These are phyloP conservation scores for Leccinum solheimii DNA, from an alignment of 1,284 basidiomycete species.

Conservation along the genomic window DNA sequence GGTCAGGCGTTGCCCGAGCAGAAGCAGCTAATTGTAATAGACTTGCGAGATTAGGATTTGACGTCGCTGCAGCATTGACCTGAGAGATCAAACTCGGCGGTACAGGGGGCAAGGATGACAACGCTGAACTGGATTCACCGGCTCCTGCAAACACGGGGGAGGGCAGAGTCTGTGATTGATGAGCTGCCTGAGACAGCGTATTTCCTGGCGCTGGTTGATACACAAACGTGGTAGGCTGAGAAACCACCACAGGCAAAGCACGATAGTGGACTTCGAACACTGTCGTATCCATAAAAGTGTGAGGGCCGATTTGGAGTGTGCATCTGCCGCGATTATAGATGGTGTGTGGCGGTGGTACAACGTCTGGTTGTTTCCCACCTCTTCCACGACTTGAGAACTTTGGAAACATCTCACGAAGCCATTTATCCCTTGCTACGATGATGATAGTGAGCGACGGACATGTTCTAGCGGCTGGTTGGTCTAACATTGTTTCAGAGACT, in stretches of 20 bases:
- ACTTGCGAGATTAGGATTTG: slow-evolving; percentile 63
- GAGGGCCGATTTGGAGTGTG: slow-evolving; percentile 70
- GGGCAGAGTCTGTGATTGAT: slow-evolving; percentile 10
- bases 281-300: slow-evolving; percentile 60
- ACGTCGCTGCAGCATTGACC: slow-evolving; percentile 63
- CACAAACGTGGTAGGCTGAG: slow-evolving; percentile 29
- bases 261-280: slow-evolving; percentile 68
- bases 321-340: slow-evolving; percentile 63
- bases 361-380: slow-evolving; percentile 50
- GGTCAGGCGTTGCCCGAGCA: slow-evolving; percentile 57
- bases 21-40: slow-evolving; percentile 60
- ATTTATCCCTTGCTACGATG: slow-evolving; percentile 61
- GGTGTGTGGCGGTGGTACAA: slow-evolving; percentile 61
- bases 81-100: slow-evolving; percentile 57
- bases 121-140: slow-evolving; percentile 35
- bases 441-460: slow-evolving; percentile 29
- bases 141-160: slow-evolving; percentile 10
- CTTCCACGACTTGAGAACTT: slow-evolving; percentile 65
- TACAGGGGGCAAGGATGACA: slow-evolving; percentile 48
- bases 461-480: slow-evolving; percentile 7
- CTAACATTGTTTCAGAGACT: slow-evolving; percentile 71
- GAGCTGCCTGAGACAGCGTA: slow-evolving; percentile 19
- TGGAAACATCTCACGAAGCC: slow-evolving; percentile 67
- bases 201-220: slow-evolving; percentile 24
- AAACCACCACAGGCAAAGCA: slow-evolving; percentile 13